Evolutionary conservation across 768 basidiomycete genomes (phyloP), one percentile per base, ranked within the genome.

Genomic region (Pulveroboletus sp.): DNA sequence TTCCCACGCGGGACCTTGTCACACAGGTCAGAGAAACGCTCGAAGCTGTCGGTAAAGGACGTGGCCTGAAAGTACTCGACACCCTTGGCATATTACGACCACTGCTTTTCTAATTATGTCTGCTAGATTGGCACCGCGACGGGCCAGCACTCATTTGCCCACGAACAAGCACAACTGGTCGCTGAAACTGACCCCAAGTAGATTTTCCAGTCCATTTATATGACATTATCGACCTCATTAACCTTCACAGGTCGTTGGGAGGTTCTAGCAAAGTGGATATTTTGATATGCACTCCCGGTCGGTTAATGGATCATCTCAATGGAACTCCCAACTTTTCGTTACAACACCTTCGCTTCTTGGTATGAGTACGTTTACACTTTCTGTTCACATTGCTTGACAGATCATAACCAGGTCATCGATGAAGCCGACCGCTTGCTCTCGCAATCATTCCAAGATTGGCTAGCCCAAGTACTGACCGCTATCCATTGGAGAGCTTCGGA

Each of bases 391-490:
- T 19, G 23, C 27, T 47, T n/a, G 56, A 43, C n/a, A 27, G 2
- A 7, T 24, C 4, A 1, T 29, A 22, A 23, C 10, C 50, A 95
- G 93, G 85, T 98, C 24, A 91, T 99, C 48, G 96, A 99, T 66
- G 96, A 99, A 71, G 96, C 96, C 0, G 96, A 99, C 63, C 81
- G 93, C n/a, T 76, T 99, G 0, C 76, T 99, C 9, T 86, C 89
- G 10, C 93, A 97, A 64, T 92, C 91, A 1, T 98, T 96, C 71
- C 93, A 98, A 68, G 89, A 92, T 63, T 99, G 94, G 95, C 73
- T 98, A 3, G 78, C 80, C 6, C 83, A 84, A 60, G 88, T 98
- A 4, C 73, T 96, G 8, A 71, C 78, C n/a, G 91, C 90, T 7
- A 87, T 83, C 10, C 78, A 71, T 31, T 73, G 76, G 65, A 55